Evolutionary conservation across 441 rosid genomes (phyloP), one percentile per base, ranked within the genome.

Genomic region (Breynia disticha): DNA sequence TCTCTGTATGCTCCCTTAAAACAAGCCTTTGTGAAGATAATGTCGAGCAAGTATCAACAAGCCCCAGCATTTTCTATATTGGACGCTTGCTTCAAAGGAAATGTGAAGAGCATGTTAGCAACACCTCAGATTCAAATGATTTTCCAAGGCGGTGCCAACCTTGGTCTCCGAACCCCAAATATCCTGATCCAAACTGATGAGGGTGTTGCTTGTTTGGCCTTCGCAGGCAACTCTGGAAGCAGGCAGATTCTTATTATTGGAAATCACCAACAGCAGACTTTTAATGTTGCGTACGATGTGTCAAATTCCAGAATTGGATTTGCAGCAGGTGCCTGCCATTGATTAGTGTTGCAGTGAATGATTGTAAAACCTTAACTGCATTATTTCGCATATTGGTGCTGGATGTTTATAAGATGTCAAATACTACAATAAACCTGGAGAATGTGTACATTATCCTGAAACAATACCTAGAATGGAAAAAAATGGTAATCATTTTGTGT

Each of bases 41-140:
- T 80, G 79, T 70, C 74, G 4, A 46, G 24, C 46, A 72, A 63
- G 51, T 68, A 61, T 28, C 54, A 60, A 0, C 41, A 47, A 44
- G 82, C 71, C 13, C 77, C 77, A 0, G 58, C 48, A 11, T 53
- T 16, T 47, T 64, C 79, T 18, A 68, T 77, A 35, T 32, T 80
- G 60, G 80, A 80, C 41, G 55, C 78, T 5, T 80, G 86, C 61
- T 80, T 72, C 66, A 63, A 53, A 37, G 80, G 76, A 28, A 65
- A 60, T 18, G 41, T 59, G 18, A 55, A 58, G 65, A 62, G 60
- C 49, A 19, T 70, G 59, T 44, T 72, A 1, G 59, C 54, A 15
- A 62, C 51, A 8, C 86, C 82, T 0, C 68, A 43, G 61, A 64
- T 80, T 21, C 50, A 22, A 38, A 18, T 80, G 66, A 50, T 62